Base-by-base conservation (phyloP, 495 filamentous ascomycete species). In the Lophium mytilinum region DNA sequence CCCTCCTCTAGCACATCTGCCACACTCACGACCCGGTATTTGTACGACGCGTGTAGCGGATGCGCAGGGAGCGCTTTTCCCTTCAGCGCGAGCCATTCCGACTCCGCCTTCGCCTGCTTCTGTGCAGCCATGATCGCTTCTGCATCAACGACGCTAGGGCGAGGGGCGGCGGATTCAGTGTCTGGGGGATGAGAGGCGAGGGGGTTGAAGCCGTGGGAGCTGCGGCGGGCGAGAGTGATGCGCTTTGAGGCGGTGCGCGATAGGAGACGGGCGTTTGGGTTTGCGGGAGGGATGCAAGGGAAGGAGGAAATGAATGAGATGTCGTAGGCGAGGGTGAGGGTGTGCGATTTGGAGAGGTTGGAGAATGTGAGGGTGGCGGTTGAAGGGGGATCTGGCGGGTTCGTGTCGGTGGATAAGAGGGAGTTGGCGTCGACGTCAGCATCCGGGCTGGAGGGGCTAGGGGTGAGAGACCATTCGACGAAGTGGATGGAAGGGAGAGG, bases 281-380 rank as follows among this genome's bases (percentile, higher is more conserved):
- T 30, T 36, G 50, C 9, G 14, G 56, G 63, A 30, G 66, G 62
- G 24, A 64, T 62, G 60, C 69, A 72, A 3, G 69, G 69, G 34
- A 64, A 70, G 8, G 68, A 66, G 9, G 64, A 57, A 34, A 72
- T 56, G 62, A 72, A 70, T 21, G 66, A 51, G 4, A 67, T 64
- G 50, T 70, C 68, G 60, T 69, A 50, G 37, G 49, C 58, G 9
- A 72, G 61, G 30, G 64, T 50, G 15, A 70, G 48, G 5, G 50
- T 52, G 57, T 64, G 57, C 19, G 49, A 35, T 18, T 30, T 43
- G 42, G 47, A 42, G 2, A 57, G 42, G 15, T 59, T 63, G 9
- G 53, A 63, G 58, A 72, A 72, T n/a, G 57, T 63, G 5, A 72
- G 51, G n/a, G 47, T 19, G n/a, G 66, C 64, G 8, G 57, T 55